Base-by-base conservation (phyloP, 73 alveolate species). In the Paramecium sonneborni region DNA sequence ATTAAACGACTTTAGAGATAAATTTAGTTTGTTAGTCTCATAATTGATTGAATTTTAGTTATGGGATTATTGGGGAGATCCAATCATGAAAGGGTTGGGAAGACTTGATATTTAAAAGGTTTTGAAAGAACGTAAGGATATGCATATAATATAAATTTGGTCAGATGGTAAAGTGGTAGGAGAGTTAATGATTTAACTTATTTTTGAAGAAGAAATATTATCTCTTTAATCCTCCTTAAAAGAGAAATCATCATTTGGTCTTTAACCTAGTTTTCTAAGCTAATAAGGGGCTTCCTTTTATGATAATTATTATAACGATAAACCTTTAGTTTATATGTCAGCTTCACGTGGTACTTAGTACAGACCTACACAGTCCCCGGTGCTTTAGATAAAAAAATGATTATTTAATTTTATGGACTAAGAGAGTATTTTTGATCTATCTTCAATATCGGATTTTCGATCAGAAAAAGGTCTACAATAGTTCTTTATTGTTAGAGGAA, bases 11-110 rank as follows among this genome's bases (percentile, higher is more conserved):
- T 62, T 62, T 26, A 62, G 84, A 62, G 84, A 62, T 12, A 62
- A 62, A 28, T 62, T 62, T 46, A 62, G 24, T 39, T 12, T 74
- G 38, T 21, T 32, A 30, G 84, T 32, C 48, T 62, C 84, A 26
- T 14, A 32, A 52, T 52, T 52, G 46, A 62, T 62, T 28, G 84
- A 62, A 4, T 30, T 62, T 62, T 26, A 62, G 44, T 28, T 62
- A 30, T 62, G 84, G 84, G 84, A 62, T 32, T 62, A 62, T 62
- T 62, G 84, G 84, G 68, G 68, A 52, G 44, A 62, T 62, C 52
- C 84, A 10, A 44, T 62, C 21, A 62, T 62, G 30, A 26, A 30
- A 62, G 84, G 84, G 7, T 26, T 26, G n/a, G 84, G 48, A 30
- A 62, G 84, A 26, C 12, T 62, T 4, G 84, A 62, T 62, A 32